phyloP scores from a whole-genome alignment of 2,329 filamentous ascomycete genomes.

The Daldinia sp. region DNA sequence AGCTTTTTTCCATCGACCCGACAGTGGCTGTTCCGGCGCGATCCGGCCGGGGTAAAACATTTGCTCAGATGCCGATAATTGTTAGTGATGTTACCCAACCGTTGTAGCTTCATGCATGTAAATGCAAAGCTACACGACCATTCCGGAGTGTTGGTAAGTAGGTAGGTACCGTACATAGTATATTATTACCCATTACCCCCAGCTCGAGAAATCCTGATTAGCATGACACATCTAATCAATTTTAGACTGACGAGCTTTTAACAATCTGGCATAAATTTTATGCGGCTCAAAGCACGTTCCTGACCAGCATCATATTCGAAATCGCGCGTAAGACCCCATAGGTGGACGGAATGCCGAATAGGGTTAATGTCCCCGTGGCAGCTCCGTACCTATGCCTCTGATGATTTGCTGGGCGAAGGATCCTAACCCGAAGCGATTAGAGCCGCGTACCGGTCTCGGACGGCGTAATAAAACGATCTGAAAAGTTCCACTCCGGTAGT shows the following conservation, averaged over 20 bases:
- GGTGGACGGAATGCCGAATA: slow-evolving; percentile 10
- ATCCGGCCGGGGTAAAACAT: background rate
- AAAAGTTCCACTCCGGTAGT: slow-evolving; percentile 22
- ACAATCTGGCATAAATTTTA: slow-evolving; percentile 18
- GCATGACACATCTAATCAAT: slow-evolving; percentile 16
- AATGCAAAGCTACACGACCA: background rate
- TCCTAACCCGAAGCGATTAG: slow-evolving; percentile 7
- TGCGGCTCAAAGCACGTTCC: slow-evolving; percentile 31
- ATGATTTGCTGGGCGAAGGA: slow-evolving; percentile 13
- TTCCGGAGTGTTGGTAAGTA: background rate
- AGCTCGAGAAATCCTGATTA: slow-evolving; percentile 1
- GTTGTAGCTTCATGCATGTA: background rate
- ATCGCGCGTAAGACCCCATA: background rate
- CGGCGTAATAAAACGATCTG: slow-evolving; percentile 20
- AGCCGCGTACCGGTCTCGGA: slow-evolving; percentile 1
- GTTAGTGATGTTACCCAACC: background rate
- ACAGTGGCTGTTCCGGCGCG: background rate
- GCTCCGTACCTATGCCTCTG: slow-evolving; percentile 7
- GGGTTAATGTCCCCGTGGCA: slow-evolving; percentile 21
- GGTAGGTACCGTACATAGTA: background rate
- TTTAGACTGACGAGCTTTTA: background rate
- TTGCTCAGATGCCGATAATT: background rate
- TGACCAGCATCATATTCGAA: slow-evolving; percentile 18
- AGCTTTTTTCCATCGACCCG: slow-evolving; percentile 9
- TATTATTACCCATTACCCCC: background rate